phyloP scores from a whole-genome alignment of 768 basidiomycete genomes.

The Russula abietina region DNA sequence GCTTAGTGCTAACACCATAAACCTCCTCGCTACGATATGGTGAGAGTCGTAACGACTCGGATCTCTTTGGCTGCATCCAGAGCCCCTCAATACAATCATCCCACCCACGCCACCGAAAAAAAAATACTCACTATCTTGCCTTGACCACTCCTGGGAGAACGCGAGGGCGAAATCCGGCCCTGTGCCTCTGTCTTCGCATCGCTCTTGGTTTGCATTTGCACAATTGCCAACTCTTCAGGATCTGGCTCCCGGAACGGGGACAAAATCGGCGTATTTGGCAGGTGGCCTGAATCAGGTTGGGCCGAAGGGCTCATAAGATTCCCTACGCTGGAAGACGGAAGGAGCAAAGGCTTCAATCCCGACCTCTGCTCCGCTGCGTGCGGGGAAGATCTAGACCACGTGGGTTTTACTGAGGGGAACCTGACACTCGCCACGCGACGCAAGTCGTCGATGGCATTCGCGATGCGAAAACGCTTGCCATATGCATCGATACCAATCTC shows the following conservation, averaged over 20 bases:
- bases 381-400: constrained; percentile 33
- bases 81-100: background rate
- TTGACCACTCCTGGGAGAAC: background rate
- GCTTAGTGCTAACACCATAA: constrained; percentile 38
- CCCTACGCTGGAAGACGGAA: constrained; percentile 25
- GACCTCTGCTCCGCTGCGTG: constrained; percentile 22
- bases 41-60: constrained; percentile 44
- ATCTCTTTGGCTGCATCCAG: constrained; percentile 37
- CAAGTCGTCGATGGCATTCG: constrained; percentile 86
- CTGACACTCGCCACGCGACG: constrained; percentile 61
- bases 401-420: constrained; percentile 34
- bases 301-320: constrained; percentile 28
- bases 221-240: constrained; percentile 10
- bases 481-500: constrained; percentile 93
- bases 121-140: background rate
- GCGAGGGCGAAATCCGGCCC: constrained; percentile 25
- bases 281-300: constrained; percentile 23
- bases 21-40: constrained; percentile 59
- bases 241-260: constrained; percentile 10
- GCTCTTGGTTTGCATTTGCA: constrained; percentile 5
- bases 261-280: constrained; percentile 2
- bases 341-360: constrained; percentile 18
- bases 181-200: constrained; percentile 28
- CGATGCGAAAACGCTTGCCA: constrained; percentile 89
- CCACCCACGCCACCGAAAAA: background rate